These are phyloP conservation scores for Peniophora sp. DNA, from an alignment of 1,284 basidiomycete genomes.

Conservation along the genomic window DNA sequence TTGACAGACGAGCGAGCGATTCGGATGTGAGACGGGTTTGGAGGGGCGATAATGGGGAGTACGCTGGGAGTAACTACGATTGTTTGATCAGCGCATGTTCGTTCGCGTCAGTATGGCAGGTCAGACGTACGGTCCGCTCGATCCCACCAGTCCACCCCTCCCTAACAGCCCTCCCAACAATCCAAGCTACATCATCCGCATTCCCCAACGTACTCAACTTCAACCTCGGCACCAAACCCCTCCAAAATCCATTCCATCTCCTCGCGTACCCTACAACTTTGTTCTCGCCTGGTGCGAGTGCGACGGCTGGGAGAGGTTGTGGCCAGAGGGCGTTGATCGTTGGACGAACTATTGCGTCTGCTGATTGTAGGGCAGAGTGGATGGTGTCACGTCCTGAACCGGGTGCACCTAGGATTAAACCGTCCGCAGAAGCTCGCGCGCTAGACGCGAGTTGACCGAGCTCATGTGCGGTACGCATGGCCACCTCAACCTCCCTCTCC, in stretches of 20 bases:
- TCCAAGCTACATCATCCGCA: slow-evolving; percentile 64
- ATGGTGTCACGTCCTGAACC: slow-evolving; percentile 27
- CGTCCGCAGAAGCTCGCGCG: slow-evolving; percentile 5
- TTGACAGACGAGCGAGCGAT: slow-evolving; percentile 31
- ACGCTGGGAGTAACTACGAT: slow-evolving; percentile 6
- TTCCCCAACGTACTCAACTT: slow-evolving; percentile 35
- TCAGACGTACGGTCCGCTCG: slow-evolving; percentile 48
- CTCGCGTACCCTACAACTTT: not conserved
- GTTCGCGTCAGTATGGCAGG: not conserved
- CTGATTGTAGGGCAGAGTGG: slow-evolving; percentile 42
- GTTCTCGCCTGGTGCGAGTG: not conserved
- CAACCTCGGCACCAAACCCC: not conserved
- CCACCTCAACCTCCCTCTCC: slow-evolving; percentile 6
- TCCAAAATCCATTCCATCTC: not conserved
- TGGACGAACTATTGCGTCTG: slow-evolving; percentile 50
- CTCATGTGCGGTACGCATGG: slow-evolving; percentile 3
- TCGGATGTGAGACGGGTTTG: slow-evolving; percentile 1
- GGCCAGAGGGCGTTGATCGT: not conserved
- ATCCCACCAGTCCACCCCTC: slow-evolving; percentile 58
- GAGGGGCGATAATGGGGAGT: slow-evolving; percentile 6
- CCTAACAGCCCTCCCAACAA: slow-evolving; percentile 46
- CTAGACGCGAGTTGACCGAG: slow-evolving; percentile 10
- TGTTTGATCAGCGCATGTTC: not conserved
- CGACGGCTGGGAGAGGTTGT: not conserved
- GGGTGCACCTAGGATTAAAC: slow-evolving; percentile 2